Conservation (phyloP, 176 grass and related monocot species). For the Ananas comosus region DNA sequence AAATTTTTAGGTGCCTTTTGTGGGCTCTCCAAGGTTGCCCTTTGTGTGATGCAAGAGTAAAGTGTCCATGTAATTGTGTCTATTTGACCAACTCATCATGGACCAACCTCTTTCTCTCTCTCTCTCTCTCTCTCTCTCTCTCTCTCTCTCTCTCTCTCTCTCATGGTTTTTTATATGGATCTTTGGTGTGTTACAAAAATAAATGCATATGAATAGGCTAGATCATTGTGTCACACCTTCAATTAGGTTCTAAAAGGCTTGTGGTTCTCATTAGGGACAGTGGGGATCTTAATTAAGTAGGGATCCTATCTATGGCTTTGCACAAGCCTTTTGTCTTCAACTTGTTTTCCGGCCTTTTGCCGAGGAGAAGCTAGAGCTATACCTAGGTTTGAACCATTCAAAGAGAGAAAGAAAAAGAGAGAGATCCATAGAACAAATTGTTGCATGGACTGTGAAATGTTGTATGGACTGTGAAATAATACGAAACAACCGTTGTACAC, state of each 20-base stretch:
- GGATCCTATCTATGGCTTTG: not conserved
- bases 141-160: not conserved
- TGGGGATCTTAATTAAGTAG: not conserved
- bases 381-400: not conserved
- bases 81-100: not conserved
- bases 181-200: not conserved
- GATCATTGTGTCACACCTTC: not conserved
- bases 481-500: no score
- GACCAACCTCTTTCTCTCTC: not conserved
- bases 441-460: no score
- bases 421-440: no score
- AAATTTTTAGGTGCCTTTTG: not conserved
- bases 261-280: not conserved
- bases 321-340: not conserved
- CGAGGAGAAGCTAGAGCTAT: not conserved
- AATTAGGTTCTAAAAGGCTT: not conserved
- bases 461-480: no score
- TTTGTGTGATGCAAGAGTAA: not conserved
- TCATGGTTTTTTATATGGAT: not conserved
- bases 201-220: not conserved
- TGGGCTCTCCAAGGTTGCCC: not conserved
- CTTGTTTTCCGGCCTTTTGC: constrained; percentile 10
- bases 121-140: not conserved
- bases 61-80: not conserved
- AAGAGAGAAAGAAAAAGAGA: not conserved